These are phyloP conservation scores for Daphne laureola DNA, from an alignment of 441 rosid species.

Conservation along the genomic window DNA sequence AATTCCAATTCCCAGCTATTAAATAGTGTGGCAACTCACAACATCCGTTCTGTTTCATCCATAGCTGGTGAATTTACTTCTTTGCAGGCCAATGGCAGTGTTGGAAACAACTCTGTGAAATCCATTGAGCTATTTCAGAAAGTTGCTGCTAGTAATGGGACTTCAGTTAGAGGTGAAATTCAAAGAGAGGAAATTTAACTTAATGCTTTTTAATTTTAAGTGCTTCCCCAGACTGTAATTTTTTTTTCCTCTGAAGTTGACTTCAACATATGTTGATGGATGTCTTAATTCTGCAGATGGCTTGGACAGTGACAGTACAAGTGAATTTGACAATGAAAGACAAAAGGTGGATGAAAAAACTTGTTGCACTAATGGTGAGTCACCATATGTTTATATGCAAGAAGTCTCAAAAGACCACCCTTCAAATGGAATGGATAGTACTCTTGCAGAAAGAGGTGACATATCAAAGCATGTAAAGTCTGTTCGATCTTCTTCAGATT, in stretches of 20 bases:
- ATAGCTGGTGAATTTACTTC: conserved; percentile 16
- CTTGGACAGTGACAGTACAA: conserved; percentile 9
- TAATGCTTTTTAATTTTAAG: not conserved
- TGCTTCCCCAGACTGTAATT: conserved; percentile 6
- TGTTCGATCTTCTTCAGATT: conserved; percentile 61
- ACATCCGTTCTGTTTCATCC: conserved; percentile 22
- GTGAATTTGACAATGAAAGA: conserved; percentile 17
- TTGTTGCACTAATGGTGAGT: conserved; percentile 22
- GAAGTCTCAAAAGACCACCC: conserved; percentile 20
- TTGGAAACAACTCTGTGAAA: conserved; percentile 14
- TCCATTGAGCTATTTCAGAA: conserved; percentile 19
- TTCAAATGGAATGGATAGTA: too few species aligned
- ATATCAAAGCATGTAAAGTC: conserved; percentile 62
- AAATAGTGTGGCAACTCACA: conserved; percentile 13
- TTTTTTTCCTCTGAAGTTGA: conserved; percentile 12
- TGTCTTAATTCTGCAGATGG: conserved; percentile 19
- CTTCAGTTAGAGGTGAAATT: conserved; percentile 8
- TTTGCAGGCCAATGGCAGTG: conserved; percentile 18
- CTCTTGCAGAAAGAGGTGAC: conserved; percentile 19
- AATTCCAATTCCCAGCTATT: conserved; percentile 19
- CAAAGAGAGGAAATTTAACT: conserved; percentile 8
- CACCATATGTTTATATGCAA: conserved; percentile 11
- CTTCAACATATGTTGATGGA: conserved; percentile 14
- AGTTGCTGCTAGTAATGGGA: conserved; percentile 15
- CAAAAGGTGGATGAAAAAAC: conserved; percentile 17